Evolutionary conservation across 2,329 filamentous ascomycete genomes (phyloP), one percentile per base, ranked within the genome.

Genomic region (Colletotrichum orbiculare): DNA sequence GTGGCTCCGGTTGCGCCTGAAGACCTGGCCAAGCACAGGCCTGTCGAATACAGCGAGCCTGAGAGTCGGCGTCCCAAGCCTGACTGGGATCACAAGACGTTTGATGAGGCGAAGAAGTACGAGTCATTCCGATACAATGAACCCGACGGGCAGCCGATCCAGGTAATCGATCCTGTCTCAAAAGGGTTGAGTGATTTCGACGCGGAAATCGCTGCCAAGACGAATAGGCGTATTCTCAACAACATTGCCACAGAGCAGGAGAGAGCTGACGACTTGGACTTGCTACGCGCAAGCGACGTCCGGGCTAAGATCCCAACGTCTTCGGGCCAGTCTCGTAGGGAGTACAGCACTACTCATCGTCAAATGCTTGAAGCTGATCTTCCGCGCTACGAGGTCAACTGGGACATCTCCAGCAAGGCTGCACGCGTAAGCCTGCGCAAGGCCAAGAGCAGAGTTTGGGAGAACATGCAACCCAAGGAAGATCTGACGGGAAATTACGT

Each of bases 401-500:
- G 64, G 64, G 64, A 66, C 45, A 64, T 64, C 13, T 64, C 64
- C 2, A 66, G 60, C 50, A 65, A 45, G 43, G 64, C 54, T 37
- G 64, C 64, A 25, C 64, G 64, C 7, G 49, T 60, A 7, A 46
- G 53, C 38, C 10, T 66, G n/a, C 64, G 54, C 25, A 64, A 66
- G 25, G 54, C 64, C 11, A 66, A 48, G 69, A 58, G 53, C 62
- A 64, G 68, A 57, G 35, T 64, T 69, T 67, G 59, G 64, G 38
- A 60, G 7, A 46, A 52, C 7, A 35, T 47, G n/a, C 46, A 49
- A 12, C 33, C 47, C 10, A 45, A 58, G 15, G 50, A 58, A 39
- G 57, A 64, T 9, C 62, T 85, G 53, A 84, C 81, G 8, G 84
- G 83, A 4, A 83, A 82, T 67, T 85, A 80, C 66, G 73, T 74